Evolutionary conservation across 495 filamentous ascomycete species (phyloP), one percentile per base, ranked within the genome.

Genomic region (Aeminium ludgeri): DNA sequence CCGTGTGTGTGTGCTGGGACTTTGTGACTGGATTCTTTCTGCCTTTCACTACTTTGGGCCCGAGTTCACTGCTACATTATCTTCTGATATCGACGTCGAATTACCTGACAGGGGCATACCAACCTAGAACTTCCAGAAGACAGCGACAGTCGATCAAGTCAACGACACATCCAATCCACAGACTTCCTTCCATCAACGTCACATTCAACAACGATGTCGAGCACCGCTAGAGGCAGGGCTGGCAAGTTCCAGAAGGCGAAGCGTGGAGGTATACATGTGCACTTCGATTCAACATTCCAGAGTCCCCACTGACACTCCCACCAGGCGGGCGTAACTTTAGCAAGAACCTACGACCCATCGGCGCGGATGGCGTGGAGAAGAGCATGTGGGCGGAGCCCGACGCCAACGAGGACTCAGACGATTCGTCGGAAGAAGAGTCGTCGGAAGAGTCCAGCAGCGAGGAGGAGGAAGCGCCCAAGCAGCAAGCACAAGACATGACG

Each of bases 221-320:
- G 77, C 30, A 29, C 49, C 47, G 69, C 69, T 38, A 65, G 77
- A 55, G 83, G 83, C 53, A 78, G 86, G 51, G 85, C 80, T 49
- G 83, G 84, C 60, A 97, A 95, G 64, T 94, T 86, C 59, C 78
- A 72, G 62, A 97, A 97, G 66, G 84, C 80, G 45, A 81, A 78
- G 41, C 72, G 89, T 63, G 89, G 89, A 67, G 84, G 86, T 86
- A 66, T 49, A 73, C 59, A n/a, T 2, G 11, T 2, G 27, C 20
- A 10, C 20, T n/a, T 13, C 20, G 12, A 12, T 12, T 17, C n/a
- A n/a, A 12, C 18, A 18, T 41, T 38, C 20, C 23, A 30, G 6
- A 12, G 23, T 37, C 20, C 20, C 33, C 19, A 25, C 44, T 59
- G 38, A 51, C 31, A 16, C 28, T n/a, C 38, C 20, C 11, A 19